Conservation (phyloP, 768 basidiomycete genomes). For the Leccinellum rugosiceps region DNA sequence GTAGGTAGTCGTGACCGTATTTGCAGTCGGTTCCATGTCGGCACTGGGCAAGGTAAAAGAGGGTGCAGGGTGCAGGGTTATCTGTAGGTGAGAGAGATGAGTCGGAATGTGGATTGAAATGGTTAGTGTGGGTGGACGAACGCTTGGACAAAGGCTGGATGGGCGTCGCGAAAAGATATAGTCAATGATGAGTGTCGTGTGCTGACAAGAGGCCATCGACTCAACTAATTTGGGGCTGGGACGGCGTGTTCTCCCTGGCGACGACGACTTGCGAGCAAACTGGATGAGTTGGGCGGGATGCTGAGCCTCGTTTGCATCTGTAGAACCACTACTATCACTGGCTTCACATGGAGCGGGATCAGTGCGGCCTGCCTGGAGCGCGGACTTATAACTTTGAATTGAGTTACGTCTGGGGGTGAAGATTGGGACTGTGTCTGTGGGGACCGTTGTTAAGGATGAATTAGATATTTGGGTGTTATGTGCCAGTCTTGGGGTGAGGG, state of each 20-base stretch:
- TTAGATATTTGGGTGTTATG: conserved; percentile 9
- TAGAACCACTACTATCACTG: conserved; percentile 43
- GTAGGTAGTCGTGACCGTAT: conserved; percentile 60
- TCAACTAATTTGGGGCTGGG: conserved; percentile 54
- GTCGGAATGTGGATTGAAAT: background rate
- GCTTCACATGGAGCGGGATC: conserved; percentile 40
- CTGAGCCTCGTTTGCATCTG: conserved; percentile 39
- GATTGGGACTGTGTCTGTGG: conserved; percentile 13
- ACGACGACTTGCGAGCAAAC: conserved; percentile 28
- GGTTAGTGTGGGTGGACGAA: conserved; percentile 33
- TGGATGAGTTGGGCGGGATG: conserved; percentile 25
- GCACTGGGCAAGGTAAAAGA: conserved; percentile 62
- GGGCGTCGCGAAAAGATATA: conserved; percentile 11
- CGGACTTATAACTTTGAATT: conserved; percentile 43
- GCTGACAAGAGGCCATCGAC: conserved; percentile 15
- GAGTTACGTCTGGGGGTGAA: conserved; percentile 19
- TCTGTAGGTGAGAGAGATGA: conserved; percentile 28
- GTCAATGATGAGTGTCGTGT: conserved; percentile 9
- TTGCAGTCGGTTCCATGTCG: conserved; percentile 56
- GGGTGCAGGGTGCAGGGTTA: conserved; percentile 62
- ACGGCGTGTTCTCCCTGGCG: conserved; percentile 37
- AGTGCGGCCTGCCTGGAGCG: conserved; percentile 23
- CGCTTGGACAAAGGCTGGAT: conserved; percentile 60
- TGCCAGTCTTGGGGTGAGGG: conserved; percentile 14
- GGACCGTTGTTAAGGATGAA: conserved; percentile 7